phyloP scores from a whole-genome alignment of 495 filamentous ascomycete species.

The Aspergillus campestris region DNA sequence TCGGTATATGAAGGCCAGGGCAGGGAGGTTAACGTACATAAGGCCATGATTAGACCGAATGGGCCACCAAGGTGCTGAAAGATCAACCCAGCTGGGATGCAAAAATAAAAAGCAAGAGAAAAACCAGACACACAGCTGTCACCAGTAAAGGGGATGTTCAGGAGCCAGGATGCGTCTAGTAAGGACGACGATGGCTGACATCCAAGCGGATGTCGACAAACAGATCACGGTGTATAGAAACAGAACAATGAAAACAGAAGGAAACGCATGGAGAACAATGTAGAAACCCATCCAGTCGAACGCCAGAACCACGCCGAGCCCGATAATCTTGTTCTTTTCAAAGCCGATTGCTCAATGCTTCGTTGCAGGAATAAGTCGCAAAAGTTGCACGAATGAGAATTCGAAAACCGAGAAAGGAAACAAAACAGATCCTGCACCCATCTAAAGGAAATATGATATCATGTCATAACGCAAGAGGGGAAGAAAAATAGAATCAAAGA shows the following conservation, averaged over 20 bases:
- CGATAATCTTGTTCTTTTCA: constrained; percentile 22
- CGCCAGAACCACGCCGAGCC: constrained; percentile 30
- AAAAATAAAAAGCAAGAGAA: constrained; percentile 19
- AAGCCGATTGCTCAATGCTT: constrained; percentile 29
- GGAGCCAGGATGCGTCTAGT: constrained; percentile 27
- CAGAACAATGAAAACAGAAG: constrained; percentile 14
- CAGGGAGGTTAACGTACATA: constrained; percentile 75
- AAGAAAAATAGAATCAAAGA: constrained; percentile 8
- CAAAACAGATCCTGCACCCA: constrained; percentile 17
- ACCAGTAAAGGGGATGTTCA: constrained; percentile 15
- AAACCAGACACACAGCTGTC: constrained; percentile 23
- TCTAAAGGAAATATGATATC: constrained; percentile 25
- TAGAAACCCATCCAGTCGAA: constrained; percentile 3
- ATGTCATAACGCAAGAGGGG: constrained; percentile 24
- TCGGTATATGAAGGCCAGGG: constrained; percentile 38
- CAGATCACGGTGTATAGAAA: constrained; percentile 2
- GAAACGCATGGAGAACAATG: constrained; percentile 1
- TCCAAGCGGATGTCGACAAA: constrained; percentile 8
- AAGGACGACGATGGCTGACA: constrained; percentile 27
- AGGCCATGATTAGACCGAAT: constrained; percentile 57
- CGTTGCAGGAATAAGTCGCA: constrained; percentile 21
- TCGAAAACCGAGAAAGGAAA: constrained; percentile 18
- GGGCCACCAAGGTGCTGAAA: constrained; percentile 41
- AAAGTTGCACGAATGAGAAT: constrained; percentile 22
- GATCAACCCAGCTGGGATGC: constrained; percentile 30